These are phyloP conservation scores for Cardamine occulta DNA, from an alignment of 345 rosid species.

Conservation along the genomic window DNA sequence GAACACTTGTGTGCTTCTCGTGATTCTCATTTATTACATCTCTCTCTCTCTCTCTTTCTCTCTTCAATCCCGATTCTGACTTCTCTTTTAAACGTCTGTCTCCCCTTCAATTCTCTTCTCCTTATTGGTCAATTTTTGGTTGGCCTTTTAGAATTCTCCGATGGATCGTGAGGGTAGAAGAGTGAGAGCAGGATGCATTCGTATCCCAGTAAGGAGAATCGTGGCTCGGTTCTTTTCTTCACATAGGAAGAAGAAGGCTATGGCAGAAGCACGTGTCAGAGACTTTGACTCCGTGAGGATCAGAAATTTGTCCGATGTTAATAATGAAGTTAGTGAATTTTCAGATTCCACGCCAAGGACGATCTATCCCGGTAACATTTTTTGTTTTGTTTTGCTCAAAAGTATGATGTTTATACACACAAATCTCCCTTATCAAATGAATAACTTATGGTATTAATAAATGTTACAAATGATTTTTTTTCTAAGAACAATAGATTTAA, in stretches of 20 bases:
- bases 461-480: neutral
- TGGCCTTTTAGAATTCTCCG: neutral
- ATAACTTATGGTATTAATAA: neutral
- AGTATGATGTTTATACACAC: neutral
- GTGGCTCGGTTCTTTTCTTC: conserved; percentile 36
- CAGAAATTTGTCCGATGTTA: neutral
- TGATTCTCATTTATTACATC: conserved; percentile 41
- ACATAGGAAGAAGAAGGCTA: conserved; percentile 7
- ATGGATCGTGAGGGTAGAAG: conserved; percentile 35
- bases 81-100: conserved; percentile 18
- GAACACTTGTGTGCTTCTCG: conserved; percentile 35
- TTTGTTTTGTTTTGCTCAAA: neutral
- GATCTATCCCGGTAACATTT: conserved; percentile 4
- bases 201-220: conserved; percentile 35
- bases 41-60: conserved; percentile 21
- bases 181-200: conserved; percentile 38
- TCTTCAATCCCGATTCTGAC: conserved; percentile 27
- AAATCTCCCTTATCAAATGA: neutral
- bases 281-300: conserved; percentile 2
- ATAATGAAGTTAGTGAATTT: neutral
- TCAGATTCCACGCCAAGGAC: neutral
- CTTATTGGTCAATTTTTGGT: neutral
- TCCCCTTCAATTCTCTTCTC: neutral
- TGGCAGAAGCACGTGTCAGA: conserved; percentile 1
- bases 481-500: too few relatives aligned